Base-by-base conservation (phyloP, 2,329 filamentous ascomycete species). In the Phaeophleospora eucalypticola region DNA sequence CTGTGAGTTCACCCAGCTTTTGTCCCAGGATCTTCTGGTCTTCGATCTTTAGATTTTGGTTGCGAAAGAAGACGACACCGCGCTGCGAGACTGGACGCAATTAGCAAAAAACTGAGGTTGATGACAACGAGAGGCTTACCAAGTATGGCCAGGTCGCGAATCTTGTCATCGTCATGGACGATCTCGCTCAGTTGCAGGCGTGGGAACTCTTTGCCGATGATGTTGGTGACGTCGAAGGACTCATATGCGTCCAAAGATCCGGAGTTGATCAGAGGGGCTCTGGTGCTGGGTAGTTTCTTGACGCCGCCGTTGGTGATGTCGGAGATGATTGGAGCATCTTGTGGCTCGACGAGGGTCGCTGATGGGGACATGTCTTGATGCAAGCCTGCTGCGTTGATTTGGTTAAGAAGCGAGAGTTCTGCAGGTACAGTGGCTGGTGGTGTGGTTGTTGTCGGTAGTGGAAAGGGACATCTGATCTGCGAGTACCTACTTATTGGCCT, bases 31-130 rank as follows among this genome's bases (percentile, higher is more conserved):
- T 69, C 67, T 87, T 87, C 58, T 80, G 76, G 15, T 83, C 72
- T 1, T 81, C 78, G 59, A 84, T 77, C 53, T 74, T 76, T 32
- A 86, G 77, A 74, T 52, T 41, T 38, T 56, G 53, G 21, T 46
- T 43, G 12, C 82, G 78, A 67, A 87, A 84, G 69, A 87, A 85
- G 27, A 86, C 82, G 3, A 87, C 83, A 10, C 83, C 83, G 0
- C 83, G 77, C 51, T 80, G 77, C 1, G 83, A 86, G 54, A 87
- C 82, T 84, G 65, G 59, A 7, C 33, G 18, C 9, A 15, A 20
- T 43, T 39, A 46, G 33, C 32, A 12, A 4, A 24, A n/a, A 4
- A 41, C 47, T 45, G 21, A 27, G 18, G 2, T 39, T 14, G 19
- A 18, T 2, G 9, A 20, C 32, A 2, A 9, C n/a, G 6, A 9